Percentiles rank a stretch among this genome's conserved stretches.
Evolutionary conservation across 2,329 filamentous ascomycete genomes (phyloP).

Genomic region (Rachicladosporium sp.): DNA sequence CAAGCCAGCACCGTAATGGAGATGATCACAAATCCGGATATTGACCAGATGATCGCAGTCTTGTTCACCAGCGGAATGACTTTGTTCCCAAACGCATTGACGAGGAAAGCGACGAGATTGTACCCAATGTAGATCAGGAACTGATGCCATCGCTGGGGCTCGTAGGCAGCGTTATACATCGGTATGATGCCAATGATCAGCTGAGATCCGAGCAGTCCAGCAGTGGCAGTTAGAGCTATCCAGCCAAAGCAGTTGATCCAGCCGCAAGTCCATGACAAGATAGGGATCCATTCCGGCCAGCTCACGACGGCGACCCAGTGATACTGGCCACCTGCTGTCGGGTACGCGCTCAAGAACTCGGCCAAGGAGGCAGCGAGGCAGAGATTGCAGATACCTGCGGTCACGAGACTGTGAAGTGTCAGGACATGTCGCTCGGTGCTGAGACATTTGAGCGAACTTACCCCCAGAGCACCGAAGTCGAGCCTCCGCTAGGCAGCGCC

Average conservation of each 20-base stretch:
- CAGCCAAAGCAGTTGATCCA: conserved; percentile 58
- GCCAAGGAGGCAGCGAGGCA: conserved; percentile 53
- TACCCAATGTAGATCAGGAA: conserved; percentile 56
- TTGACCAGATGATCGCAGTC: conserved; percentile 54
- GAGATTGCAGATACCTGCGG: conserved; percentile 46
- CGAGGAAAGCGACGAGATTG: conserved; percentile 43
- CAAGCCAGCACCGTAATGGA: conserved; percentile 54
- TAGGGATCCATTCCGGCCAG: conserved; percentile 43
- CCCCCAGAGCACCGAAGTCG: conserved; percentile 58
- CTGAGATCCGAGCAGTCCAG: conserved; percentile 50
- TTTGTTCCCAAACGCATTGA: conserved; percentile 51
- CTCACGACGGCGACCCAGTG: conserved; percentile 56
- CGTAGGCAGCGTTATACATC: conserved; percentile 45
- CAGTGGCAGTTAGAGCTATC: conserved; percentile 53
- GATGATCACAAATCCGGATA: conserved; percentile 53
- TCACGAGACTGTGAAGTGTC: conserved; percentile 21
- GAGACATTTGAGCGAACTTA: conserved; percentile 22
- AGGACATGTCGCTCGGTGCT: conserved; percentile 31
- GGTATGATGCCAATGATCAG: conserved; percentile 50
- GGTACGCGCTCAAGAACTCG: conserved; percentile 56
- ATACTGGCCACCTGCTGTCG: conserved; percentile 45
- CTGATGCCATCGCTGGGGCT: conserved; percentile 50
- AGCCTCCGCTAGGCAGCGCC: conserved; percentile 54
- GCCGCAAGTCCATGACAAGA: conserved; percentile 53
- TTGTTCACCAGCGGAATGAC: conserved; percentile 52